Conservation (phyloP, 306 rosid species). For the Acacia confusa region DNA sequence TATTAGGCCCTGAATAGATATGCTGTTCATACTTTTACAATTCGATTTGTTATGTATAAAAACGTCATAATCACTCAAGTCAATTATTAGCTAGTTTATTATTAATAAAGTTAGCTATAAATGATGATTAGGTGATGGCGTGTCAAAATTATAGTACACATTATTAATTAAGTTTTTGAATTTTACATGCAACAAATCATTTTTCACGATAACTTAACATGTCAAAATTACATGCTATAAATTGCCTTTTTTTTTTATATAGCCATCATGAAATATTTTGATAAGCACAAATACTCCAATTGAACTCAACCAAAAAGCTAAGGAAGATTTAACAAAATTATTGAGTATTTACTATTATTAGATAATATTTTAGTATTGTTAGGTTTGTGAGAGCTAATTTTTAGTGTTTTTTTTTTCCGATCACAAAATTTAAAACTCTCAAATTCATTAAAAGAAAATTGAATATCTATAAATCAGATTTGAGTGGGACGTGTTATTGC, state of each 20-base stretch:
- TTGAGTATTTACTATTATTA: too few relatives aligned
- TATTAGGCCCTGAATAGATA: not conserved
- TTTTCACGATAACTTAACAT: not conserved
- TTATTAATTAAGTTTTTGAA: not conserved
- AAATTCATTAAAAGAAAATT: not conserved
- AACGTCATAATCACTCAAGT: not conserved
- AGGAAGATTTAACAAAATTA: too few relatives aligned
- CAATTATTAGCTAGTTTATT: not conserved
- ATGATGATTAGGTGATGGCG: not conserved
- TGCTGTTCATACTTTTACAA: not conserved
- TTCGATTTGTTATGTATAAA: not conserved
- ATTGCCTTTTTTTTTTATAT: not conserved
- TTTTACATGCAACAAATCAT: not conserved
- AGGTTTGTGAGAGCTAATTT: not conserved
- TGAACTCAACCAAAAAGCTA: not conserved
- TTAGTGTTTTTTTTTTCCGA: not conserved
- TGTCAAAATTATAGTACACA: not conserved
- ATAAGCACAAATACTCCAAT: not conserved
- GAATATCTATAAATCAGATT: not conserved
- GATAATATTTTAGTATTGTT: too few relatives aligned
- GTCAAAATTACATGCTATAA: too few relatives aligned
- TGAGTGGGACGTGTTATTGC: not conserved
- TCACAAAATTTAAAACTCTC: not conserved
- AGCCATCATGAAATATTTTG: not conserved
- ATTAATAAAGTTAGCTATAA: not conserved